A percentile compares a stretch with the other conserved stretches of the same genome.
phyloP scores from a whole-genome alignment of 345 rosid species.

The Pistacia atlantica region DNA sequence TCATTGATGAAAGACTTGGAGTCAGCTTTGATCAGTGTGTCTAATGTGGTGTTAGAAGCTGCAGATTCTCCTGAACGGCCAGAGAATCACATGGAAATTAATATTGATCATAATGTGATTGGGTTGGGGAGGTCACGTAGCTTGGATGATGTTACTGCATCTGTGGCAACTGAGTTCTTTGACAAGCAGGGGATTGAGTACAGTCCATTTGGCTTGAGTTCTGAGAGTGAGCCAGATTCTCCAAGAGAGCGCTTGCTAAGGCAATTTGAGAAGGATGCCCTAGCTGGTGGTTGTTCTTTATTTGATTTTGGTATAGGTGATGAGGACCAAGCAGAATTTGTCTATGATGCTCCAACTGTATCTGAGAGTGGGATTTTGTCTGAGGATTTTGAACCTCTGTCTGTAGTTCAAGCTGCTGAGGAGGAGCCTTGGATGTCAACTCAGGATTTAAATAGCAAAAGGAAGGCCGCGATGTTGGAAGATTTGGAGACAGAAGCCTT shows the following conservation, averaged over 20 bases:
- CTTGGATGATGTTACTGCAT: conserved; percentile 58
- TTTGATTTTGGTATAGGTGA: conserved; percentile 56
- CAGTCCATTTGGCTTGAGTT: conserved; percentile 67
- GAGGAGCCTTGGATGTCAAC: conserved; percentile 57
- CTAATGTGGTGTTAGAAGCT: conserved; percentile 58
- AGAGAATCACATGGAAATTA: conserved; percentile 37
- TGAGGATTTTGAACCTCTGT: conserved; percentile 53
- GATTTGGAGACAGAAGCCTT: conserved; percentile 82
- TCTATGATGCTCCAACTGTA: conserved; percentile 30
- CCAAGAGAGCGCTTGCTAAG: conserved; percentile 89
- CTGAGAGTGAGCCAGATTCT: conserved; percentile 90
- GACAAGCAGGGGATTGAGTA: conserved; percentile 79
- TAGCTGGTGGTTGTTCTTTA: conserved; percentile 63
- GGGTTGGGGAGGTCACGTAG: conserved; percentile 41
- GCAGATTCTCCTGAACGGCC: conserved; percentile 56
- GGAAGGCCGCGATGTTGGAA: conserved; percentile 69
- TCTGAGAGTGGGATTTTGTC: conserved; percentile 40
- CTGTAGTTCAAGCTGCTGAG: conserved; percentile 58
- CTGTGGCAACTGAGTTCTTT: conserved; percentile 82
- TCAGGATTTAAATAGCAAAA: conserved; percentile 43
- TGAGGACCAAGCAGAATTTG: conserved; percentile 46
- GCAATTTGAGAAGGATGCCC: conserved; percentile 81
- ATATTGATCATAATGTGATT: conserved; percentile 33
- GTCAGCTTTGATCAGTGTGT: conserved; percentile 59
- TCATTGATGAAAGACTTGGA: conserved; percentile 75